Percentiles rank a stretch among this genome's conserved stretches.
phyloP scores from a whole-genome alignment of 768 basidiomycete species.

The Podaxis carcinomalis region DNA sequence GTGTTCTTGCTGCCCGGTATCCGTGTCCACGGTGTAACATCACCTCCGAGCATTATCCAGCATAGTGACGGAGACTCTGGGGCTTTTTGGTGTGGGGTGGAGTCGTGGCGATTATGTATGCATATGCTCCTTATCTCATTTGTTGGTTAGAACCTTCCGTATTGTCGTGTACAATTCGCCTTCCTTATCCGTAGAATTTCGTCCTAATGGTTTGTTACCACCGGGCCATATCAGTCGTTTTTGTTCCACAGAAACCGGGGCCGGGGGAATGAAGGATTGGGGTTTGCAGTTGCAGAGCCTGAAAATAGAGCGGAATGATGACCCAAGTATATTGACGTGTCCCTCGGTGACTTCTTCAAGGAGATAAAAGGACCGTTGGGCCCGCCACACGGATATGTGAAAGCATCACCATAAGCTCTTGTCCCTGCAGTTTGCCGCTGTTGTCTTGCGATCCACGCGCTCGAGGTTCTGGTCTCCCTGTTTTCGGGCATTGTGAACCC shows the following conservation, averaged over 20 bases:
- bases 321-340: neutral
- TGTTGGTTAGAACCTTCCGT: constrained; percentile 2
- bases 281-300: neutral
- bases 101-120: constrained; percentile 11
- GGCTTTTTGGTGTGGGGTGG: constrained; percentile 3
- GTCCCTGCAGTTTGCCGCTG: neutral
- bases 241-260: constrained; percentile 10
- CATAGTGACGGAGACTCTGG: neutral
- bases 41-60: neutral
- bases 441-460: neutral
- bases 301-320: constrained; percentile 6
- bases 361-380: neutral
- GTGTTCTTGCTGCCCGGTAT: neutral
- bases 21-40: neutral
- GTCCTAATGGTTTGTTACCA: neutral
- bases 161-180: neutral
- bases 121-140: constrained; percentile 5
- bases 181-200: neutral
- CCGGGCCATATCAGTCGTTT: neutral
- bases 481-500: neutral
- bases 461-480: constrained; percentile 1
- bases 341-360: neutral
- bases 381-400: neutral
- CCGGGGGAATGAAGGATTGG: neutral
- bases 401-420: neutral